A percentile compares a stretch with the other conserved stretches of the same genome.
phyloP scores from a whole-genome alignment of 2,329 filamentous ascomycete genomes.

The Dothistroma pini region DNA sequence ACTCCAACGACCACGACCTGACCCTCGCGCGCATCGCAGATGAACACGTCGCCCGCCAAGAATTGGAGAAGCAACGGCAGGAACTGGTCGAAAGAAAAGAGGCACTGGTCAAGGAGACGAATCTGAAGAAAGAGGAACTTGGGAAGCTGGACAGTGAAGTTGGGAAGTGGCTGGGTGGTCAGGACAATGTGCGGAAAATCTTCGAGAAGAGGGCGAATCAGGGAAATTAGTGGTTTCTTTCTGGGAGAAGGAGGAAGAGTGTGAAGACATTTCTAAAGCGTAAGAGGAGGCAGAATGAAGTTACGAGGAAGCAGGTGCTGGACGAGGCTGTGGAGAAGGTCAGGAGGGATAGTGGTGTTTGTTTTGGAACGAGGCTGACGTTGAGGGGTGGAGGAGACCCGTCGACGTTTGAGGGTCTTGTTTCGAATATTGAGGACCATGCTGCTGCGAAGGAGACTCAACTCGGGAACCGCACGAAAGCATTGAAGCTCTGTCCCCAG shows the following conservation, averaged over 20 bases:
- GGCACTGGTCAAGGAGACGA: slow-evolving; percentile 70
- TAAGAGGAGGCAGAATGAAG: neutral
- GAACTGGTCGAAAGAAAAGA: slow-evolving; percentile 61
- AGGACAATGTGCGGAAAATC: slow-evolving; percentile 26
- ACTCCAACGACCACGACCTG: slow-evolving; percentile 70
- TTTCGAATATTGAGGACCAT: too few species aligned
- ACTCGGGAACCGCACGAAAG: too few species aligned
- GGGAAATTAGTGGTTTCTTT: neutral
- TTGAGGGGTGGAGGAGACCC: neutral
- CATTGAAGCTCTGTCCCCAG: too few species aligned
- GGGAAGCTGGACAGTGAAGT: slow-evolving; percentile 87
- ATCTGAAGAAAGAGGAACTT: slow-evolving; percentile 88
- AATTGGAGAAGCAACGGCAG: slow-evolving; percentile 78
- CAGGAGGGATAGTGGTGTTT: neutral
- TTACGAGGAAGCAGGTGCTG: neutral
- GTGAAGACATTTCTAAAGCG: neutral
- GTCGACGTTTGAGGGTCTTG: neutral
- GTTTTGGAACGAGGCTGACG: neutral
- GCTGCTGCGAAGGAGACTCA: too few species aligned
- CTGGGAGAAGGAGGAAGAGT: neutral
- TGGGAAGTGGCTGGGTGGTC: slow-evolving; percentile 50
- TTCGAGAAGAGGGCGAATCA: slow-evolving; percentile 31
- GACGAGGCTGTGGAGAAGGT: neutral
- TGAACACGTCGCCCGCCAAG: slow-evolving; percentile 78
- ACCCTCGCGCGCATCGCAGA: slow-evolving; percentile 91